Base-by-base conservation (phyloP, 148 eudicot genomes). In the Pouteria glomerata region DNA sequence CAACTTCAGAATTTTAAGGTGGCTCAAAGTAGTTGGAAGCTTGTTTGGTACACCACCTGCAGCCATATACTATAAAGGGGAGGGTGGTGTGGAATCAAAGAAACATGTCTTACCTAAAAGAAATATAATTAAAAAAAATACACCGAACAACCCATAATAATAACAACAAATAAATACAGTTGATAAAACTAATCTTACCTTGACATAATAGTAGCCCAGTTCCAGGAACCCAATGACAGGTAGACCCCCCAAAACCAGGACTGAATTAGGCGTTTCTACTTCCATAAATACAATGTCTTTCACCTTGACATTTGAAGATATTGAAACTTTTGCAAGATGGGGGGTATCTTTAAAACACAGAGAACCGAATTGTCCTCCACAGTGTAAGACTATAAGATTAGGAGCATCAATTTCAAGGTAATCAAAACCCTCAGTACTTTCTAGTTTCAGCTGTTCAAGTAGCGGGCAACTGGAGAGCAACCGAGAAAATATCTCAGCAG, bases 401-500 rank as follows among this genome's bases (percentile, higher is more conserved):
- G 53, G 44, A 29, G 62, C 50, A 1, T 0, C 45, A 47, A 73
- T 73, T 18, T 53, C 53, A 55, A 74, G 64, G 57, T 1, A n/a
- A 21, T 29, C 56, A 42, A 53, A 39, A 41, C 15, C n/a, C 16
- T 14, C 26, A 24, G 16, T 27, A 39, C 42, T 3, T 52, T 0
- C 1, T 2, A 74, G 18, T 11, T 0, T 24, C 23, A 66, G 35
- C 3, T 7, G 21, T 42, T 74, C 71, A 21, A 74, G 71, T 37
- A 55, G 63, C 2, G 71, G 63, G 63, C 69, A 74, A 53, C 19
- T 74, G 4, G 63, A 64, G 42, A 52, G 41, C 18, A 73, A 65
- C 12, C 56, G 39, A 50, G 39, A 34, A n/a, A 73, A 37, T 24
- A 16, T 4, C 3, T 37, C 34, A 10, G 14, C 26, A 13, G 4